Evolutionary conservation across 495 filamentous ascomycete species (phyloP), one percentile per base, ranked within the genome.

Genomic region (Cudoniella acicularis): DNA sequence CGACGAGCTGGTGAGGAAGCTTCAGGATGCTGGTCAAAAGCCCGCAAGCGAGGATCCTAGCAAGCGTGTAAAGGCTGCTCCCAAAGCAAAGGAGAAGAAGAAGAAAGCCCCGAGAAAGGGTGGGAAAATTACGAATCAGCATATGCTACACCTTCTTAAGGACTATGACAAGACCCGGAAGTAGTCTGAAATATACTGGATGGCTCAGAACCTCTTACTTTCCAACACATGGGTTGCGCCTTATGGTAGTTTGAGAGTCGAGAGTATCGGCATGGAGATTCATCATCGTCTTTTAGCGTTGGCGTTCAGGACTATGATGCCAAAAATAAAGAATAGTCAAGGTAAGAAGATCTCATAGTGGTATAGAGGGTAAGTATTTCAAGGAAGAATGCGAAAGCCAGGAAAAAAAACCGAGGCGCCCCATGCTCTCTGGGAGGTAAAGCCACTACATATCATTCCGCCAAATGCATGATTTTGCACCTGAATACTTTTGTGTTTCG

Each of bases 51-150:
- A 91, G 47, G 83, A 83, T 52, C 79, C 82, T 49, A 85, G 83
- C 60, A 84, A 80, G 66, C 74, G 84, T 41, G 79, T 85, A 65
- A 84, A 83, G 62, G 69, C 74, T 20, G 74, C 79, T 45, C 72
- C 79, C 61, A 87, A 87, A 65, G 80, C 81, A 63, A 87, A 89
- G 53, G 83, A 84, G 76, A 81, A 86, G 71, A 84, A 86, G 80
- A 88, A 83, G 82, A 76, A 77, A 56, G 75, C 75, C 50, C 75
- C 83, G 46, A 79, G 62, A 52, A 84, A 83, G 60, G 84, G 86
- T 57, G 90, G 88, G 23, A 95, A 91, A 79, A 87, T 87, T 42
- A 96, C 92, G 49, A 98, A 98, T 68, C 86, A 83, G 27, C 94
- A 98, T 69, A 96, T 98, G 94, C 80, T 79, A 66, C 85, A 88